These are phyloP conservation scores for Gnetum montanum DNA, from an alignment of 75 land plant species.

Conservation along the genomic window DNA sequence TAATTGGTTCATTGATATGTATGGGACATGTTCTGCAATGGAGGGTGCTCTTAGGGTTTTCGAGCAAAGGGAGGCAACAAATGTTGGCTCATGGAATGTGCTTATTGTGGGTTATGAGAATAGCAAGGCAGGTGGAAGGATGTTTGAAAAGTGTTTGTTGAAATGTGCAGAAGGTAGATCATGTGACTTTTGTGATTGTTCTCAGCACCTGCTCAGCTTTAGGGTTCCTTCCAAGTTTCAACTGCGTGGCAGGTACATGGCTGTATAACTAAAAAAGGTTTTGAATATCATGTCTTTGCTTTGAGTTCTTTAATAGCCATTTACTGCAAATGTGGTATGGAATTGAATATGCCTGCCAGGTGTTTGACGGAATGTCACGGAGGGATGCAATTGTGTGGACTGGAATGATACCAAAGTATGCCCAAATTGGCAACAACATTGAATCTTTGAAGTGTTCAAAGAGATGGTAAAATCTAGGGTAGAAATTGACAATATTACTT, in stretches of 20 bases:
- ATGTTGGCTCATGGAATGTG: slow-evolving; percentile 49
- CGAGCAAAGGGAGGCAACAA: slow-evolving; percentile 25
- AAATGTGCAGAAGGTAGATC: slow-evolving; percentile 31
- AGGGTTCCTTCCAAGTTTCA: slow-evolving; percentile 25
- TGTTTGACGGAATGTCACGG: slow-evolving; percentile 19
- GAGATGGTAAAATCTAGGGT: slow-evolving; percentile 10
- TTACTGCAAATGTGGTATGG: slow-evolving; percentile 47
- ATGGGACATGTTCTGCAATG: slow-evolving; percentile 2
- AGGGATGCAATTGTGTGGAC: slow-evolving; percentile 20
- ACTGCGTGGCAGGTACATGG: slow-evolving; percentile 50
- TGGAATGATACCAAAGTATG: slow-evolving; percentile 19
- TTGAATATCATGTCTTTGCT: slow-evolving; percentile 21
- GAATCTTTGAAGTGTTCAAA: slow-evolving; percentile 15
- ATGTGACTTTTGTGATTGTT: slow-evolving; percentile 43
- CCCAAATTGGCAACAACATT: slow-evolving; percentile 5
- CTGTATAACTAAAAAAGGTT: slow-evolving; percentile 17
- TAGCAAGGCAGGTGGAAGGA: slow-evolving; percentile 14
- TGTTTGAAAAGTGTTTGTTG: slow-evolving; percentile 24
- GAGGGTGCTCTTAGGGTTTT: slow-evolving; percentile 31
- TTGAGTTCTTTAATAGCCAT: slow-evolving; percentile 49
- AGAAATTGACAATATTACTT: slow-evolving; percentile 12
- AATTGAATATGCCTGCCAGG: slow-evolving; percentile 17
- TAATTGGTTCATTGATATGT: slow-evolving; percentile 9
- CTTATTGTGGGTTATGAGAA: slow-evolving; percentile 27
- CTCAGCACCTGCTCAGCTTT: slow-evolving; percentile 38